Percentiles rank a stretch among this genome's conserved stretches.
Conservation (phyloP, 257 asterid species). For the Thymus mandschuricus region DNA sequence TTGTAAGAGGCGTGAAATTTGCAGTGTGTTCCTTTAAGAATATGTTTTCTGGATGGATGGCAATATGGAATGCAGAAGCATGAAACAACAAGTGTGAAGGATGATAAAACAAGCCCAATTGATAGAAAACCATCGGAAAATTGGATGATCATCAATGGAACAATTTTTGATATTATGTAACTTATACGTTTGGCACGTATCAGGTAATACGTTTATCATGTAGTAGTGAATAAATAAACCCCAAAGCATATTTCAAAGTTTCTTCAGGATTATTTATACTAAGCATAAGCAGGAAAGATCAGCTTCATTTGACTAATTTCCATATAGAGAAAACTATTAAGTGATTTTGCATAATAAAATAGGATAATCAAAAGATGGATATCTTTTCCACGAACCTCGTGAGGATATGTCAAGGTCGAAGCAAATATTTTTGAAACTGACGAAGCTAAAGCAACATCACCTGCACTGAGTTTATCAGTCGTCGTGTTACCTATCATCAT, state of each 20-base stretch:
- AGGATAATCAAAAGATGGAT: not conserved
- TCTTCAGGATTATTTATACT: not conserved
- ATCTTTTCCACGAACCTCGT: constrained; percentile 60
- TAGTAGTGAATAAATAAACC: not conserved
- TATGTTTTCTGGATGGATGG: not conserved
- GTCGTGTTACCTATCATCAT: constrained; percentile 64
- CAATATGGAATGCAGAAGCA: no score
- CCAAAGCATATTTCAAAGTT: not conserved
- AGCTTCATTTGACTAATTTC: not conserved
- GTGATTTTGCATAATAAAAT: not conserved
- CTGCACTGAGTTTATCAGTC: constrained; percentile 69
- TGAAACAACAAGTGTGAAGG: not conserved
- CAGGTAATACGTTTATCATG: not conserved
- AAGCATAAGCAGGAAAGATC: not conserved
- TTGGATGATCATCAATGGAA: no score
- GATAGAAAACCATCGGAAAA: no score
- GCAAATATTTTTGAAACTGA: constrained; percentile 93
- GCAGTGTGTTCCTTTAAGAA: not conserved
- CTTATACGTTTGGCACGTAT: not conserved
- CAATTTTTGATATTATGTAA: not conserved
- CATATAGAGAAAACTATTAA: not conserved
- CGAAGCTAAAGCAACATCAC: constrained; percentile 87
- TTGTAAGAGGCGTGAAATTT: not conserved
- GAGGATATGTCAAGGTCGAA: constrained; percentile 93
- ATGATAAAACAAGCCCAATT: not conserved